Evolutionary conservation across 805 yeast species (phyloP), one percentile per base, ranked within the genome.

Genomic region (Ogataea pignaliae): DNA sequence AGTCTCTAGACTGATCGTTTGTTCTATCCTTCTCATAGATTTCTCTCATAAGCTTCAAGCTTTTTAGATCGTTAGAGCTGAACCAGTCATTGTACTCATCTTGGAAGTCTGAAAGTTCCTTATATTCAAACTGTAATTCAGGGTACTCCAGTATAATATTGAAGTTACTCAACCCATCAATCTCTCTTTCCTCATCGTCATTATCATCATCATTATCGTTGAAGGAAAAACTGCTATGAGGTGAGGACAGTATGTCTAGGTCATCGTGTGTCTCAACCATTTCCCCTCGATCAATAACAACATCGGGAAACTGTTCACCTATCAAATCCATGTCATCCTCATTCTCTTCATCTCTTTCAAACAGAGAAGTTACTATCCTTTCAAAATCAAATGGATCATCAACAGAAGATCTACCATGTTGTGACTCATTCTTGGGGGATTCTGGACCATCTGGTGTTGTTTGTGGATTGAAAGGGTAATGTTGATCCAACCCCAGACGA

Each of bases 11-110:
- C 14, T 13, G 18, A 40, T 28, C 26, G 14, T 33, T 14, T n/a
- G 36, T 35, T 21, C 7, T 21, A 21, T 21, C 26, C 10, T 43
- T 43, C 10, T 51, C 42, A 29, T 46, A 47, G 6, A 47, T 37
- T 14, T 40, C 31, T 11, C 28, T 45, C 9, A 63, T 38, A 11
- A 49, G 31, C 11, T 44, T 45, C 43, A 65, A 21, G 10, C 51
- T 49, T 30, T 48, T 52, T 26, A 69, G 44, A 40, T 69, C 72
- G 26, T 49, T 51, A 35, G 36, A 47, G 21, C 59, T 54, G 41
- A 69, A 69, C 73, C 73, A 69, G 38, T 69, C 72, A 39, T 60
- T 58, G 13, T 64, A 40, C 48, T 80, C 85, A 1, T 59, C 58
- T 12, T 48, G 46, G 14, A 76, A 56, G 1, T 56, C 45, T 11